Percentiles rank a stretch among this genome's conserved stretches.
Evolutionary conservation across 1,139 yeast genomes (phyloP).

Genomic region (Nakaseomyces glabratus): DNA sequence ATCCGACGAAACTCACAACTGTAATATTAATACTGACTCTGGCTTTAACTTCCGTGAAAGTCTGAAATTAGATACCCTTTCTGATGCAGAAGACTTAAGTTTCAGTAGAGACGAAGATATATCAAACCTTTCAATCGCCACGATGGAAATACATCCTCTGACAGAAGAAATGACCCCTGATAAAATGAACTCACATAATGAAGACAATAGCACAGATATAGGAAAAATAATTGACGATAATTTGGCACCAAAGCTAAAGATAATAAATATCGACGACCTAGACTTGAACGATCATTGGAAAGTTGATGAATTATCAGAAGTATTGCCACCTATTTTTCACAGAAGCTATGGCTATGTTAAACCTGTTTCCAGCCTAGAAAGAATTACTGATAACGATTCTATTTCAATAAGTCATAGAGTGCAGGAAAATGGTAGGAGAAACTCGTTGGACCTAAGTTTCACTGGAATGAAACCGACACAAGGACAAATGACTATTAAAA

Average conservation of each 20-base stretch:
- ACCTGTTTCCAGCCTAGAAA: not conserved
- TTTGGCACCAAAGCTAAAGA: conserved; percentile 15
- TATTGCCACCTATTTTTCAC: conserved; percentile 21
- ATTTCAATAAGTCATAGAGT: conserved; percentile 5
- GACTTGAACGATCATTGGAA: conserved; percentile 20
- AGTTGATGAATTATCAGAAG: conserved; percentile 17
- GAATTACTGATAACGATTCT: conserved; percentile 3
- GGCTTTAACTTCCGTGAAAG: not conserved
- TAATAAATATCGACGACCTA: conserved; percentile 21
- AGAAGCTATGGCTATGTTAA: conserved; percentile 5
- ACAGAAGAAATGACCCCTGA: not conserved
- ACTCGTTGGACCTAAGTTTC: conserved; percentile 1
- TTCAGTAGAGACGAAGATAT: conserved; percentile 9
- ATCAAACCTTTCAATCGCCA: conserved; percentile 2
- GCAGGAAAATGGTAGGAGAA: conserved; percentile 7
- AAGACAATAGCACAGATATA: not conserved
- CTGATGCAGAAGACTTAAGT: not conserved
- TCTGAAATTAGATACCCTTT: not conserved
- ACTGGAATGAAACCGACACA: conserved; percentile 1
- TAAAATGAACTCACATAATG: conserved; percentile 1
- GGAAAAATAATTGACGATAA: not conserved
- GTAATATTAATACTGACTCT: too few relatives aligned
- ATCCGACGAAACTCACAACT: conserved; percentile 1
- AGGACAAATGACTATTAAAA: not conserved
- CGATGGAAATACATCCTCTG: conserved; percentile 6